Conservation (phyloP, 2,329 filamentous ascomycete genomes). For the Neonectria faginata region DNA sequence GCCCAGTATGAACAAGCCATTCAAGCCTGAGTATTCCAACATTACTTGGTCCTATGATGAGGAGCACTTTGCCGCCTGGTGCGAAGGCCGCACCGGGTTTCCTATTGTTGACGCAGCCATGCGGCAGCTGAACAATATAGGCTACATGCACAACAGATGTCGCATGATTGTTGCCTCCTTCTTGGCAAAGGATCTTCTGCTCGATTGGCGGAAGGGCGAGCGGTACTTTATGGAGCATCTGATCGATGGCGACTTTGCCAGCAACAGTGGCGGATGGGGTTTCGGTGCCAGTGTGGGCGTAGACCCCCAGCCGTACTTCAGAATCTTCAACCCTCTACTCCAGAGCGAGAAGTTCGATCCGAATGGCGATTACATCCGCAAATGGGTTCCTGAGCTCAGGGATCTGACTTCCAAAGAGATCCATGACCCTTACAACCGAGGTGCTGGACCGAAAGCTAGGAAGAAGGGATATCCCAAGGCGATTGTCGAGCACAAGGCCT, state of each 20-base stretch:
- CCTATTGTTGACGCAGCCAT: slow-evolving; percentile 90
- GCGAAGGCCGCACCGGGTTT: slow-evolving; percentile 78
- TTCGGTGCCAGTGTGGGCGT: slow-evolving; percentile 75
- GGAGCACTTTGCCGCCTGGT: slow-evolving; percentile 79
- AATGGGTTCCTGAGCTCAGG: slow-evolving; percentile 82
- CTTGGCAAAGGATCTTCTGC: slow-evolving; percentile 80
- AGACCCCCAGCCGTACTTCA: slow-evolving; percentile 90
- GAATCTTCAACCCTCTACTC: slow-evolving; percentile 86
- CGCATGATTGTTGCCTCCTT: slow-evolving; percentile 89
- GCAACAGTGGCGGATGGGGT: slow-evolving; percentile 76
- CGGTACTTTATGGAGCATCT: slow-evolving; percentile 84
- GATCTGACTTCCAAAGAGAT: slow-evolving; percentile 74
- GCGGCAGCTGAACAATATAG: slow-evolving; percentile 76
- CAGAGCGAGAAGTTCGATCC: slow-evolving; percentile 90
- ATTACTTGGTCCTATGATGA: slow-evolving; percentile 84
- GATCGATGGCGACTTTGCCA: slow-evolving; percentile 83
- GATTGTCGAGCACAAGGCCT: slow-evolving; percentile 79
- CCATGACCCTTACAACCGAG: slow-evolving; percentile 82
- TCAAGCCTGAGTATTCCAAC: slow-evolving; percentile 85
- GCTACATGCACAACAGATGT: slow-evolving; percentile 87
- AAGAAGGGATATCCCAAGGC: slow-evolving; percentile 78
- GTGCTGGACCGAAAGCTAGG: slow-evolving; percentile 68
- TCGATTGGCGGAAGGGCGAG: slow-evolving; percentile 89
- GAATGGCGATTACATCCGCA: slow-evolving; percentile 81
- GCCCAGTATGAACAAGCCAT: slow-evolving; percentile 67